Percentiles rank a stretch among this genome's conserved stretches.
These are phyloP conservation scores for Aureobasidium subglaciale DNA, from an alignment of 2,329 filamentous ascomycete species.

Conservation along the genomic window DNA sequence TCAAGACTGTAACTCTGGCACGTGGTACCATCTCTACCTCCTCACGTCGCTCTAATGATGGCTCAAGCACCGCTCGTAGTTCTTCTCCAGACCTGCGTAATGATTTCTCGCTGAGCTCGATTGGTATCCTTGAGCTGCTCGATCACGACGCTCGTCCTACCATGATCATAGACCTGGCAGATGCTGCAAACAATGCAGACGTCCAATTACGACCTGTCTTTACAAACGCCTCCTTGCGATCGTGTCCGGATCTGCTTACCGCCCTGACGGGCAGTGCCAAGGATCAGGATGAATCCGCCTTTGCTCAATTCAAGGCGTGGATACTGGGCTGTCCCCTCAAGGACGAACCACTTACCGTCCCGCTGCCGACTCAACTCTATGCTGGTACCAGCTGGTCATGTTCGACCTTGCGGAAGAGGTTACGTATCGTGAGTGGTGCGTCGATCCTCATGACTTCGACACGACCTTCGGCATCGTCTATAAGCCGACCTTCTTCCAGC, in stretches of 20 bases:
- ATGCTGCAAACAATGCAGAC: slow-evolving; percentile 48
- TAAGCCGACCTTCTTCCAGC: background rate
- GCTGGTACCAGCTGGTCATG: slow-evolving; percentile 63
- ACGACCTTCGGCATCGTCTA: background rate
- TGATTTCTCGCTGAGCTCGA: slow-evolving; percentile 52
- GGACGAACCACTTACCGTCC: slow-evolving; percentile 47
- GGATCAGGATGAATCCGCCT: slow-evolving; percentile 33
- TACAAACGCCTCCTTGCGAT: slow-evolving; percentile 59
- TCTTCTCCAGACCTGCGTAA: slow-evolving; percentile 47
- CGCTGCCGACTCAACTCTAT: slow-evolving; percentile 51
- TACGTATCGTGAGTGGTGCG: slow-evolving; percentile 59
- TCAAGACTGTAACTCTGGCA: slow-evolving; percentile 47
- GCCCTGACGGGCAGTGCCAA: slow-evolving; percentile 44
- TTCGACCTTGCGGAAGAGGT: slow-evolving; percentile 60
- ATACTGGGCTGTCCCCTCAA: slow-evolving; percentile 50
- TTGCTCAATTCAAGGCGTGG: slow-evolving; percentile 63
- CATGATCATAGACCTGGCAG: slow-evolving; percentile 64
- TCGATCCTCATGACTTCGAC: slow-evolving; percentile 16
- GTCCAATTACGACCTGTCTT: slow-evolving; percentile 57
- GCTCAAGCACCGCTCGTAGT: slow-evolving; percentile 42
- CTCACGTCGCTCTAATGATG: slow-evolving; percentile 44
- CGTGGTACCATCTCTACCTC: slow-evolving; percentile 36
- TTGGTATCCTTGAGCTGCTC: slow-evolving; percentile 65
- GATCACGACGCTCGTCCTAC: slow-evolving; percentile 71
- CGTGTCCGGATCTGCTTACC: slow-evolving; percentile 49